Conservation (phyloP, 2,329 filamentous ascomycete genomes). For the Trichoderma gracile region DNA sequence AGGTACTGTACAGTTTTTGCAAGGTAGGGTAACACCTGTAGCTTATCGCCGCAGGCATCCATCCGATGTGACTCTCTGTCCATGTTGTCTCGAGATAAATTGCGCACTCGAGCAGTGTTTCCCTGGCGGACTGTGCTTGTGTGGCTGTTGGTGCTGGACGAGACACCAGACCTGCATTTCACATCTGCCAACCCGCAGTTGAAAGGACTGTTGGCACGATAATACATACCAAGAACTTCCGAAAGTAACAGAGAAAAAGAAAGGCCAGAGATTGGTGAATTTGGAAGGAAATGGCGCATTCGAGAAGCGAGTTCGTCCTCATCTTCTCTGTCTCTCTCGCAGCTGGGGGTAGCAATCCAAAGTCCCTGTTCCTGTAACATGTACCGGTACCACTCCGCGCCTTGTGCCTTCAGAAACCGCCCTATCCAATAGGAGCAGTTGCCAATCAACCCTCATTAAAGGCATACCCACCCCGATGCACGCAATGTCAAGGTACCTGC, state of each 20-base stretch:
- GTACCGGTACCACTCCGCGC: background rate
- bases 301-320: constrained; percentile 22
- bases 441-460: constrained; percentile 17
- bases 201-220: background rate
- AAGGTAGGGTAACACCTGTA: no score
- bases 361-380: background rate
- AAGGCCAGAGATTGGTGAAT: background rate
- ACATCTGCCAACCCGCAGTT: no score
- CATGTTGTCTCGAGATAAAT: no score
- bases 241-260: background rate
- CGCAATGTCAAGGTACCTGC: background rate
- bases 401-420: background rate
- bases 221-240: background rate
- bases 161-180: background rate
- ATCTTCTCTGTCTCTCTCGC: no score
- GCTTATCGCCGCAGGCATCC: constrained; percentile 1
- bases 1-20: no score
- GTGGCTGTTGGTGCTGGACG: background rate
- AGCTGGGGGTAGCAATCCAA: no score
- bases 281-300: constrained; percentile 21
- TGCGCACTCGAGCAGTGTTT: background rate
- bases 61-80: background rate
- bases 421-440: constrained; percentile 18
- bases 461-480: constrained; percentile 22
- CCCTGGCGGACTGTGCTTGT: background rate